Evolutionary conservation across 2,329 filamentous ascomycete genomes (phyloP).

Genomic region (Tolypocladium cylindrosporum): DNA sequence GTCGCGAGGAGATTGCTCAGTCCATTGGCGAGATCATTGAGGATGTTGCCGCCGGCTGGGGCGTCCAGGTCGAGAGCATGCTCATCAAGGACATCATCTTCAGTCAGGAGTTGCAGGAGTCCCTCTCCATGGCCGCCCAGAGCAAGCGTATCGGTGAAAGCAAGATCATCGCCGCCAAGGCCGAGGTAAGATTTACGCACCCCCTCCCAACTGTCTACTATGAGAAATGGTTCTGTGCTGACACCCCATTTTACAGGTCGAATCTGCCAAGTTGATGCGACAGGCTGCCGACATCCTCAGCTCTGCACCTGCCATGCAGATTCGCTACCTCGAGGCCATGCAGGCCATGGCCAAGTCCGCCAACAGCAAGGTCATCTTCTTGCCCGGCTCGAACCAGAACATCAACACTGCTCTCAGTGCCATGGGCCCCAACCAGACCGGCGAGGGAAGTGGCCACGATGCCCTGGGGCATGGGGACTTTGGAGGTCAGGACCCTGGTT

Average conservation of each 20-base stretch:
- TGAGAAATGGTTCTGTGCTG: not conserved
- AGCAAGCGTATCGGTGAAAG: slow-evolving; percentile 96
- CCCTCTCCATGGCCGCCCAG: slow-evolving; percentile 95
- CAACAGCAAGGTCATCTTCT: slow-evolving; percentile 80
- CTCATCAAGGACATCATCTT: slow-evolving; percentile 99
- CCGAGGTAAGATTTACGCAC: slow-evolving; percentile 44
- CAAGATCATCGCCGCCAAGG: slow-evolving; percentile 95
- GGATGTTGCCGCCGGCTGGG: slow-evolving; percentile 88
- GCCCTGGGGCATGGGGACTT: slow-evolving; percentile 35
- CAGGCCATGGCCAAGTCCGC: slow-evolving; percentile 95
- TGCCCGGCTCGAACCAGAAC: slow-evolving; percentile 53
- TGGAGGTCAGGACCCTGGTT: slow-evolving; percentile 45
- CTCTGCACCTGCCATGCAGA: slow-evolving; percentile 94
- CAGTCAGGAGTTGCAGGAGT: slow-evolving; percentile 89
- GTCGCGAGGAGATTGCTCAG: slow-evolving; percentile 90
- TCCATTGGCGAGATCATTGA: slow-evolving; percentile 97
- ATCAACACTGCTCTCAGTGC: slow-evolving; percentile 35
- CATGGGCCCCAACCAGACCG: slow-evolving; percentile 25
- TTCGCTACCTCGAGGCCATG: slow-evolving; percentile 96
- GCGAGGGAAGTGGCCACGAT: slow-evolving; percentile 28
- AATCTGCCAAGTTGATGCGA: slow-evolving; percentile 87
- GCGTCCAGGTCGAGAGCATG: slow-evolving; percentile 95
- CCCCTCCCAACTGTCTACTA: not conserved
- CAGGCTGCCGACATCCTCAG: slow-evolving; percentile 90
- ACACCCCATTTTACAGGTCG: slow-evolving; percentile 43